Base-by-base conservation (phyloP, 345 rosid species). In the Gossypium sturtianum region DNA sequence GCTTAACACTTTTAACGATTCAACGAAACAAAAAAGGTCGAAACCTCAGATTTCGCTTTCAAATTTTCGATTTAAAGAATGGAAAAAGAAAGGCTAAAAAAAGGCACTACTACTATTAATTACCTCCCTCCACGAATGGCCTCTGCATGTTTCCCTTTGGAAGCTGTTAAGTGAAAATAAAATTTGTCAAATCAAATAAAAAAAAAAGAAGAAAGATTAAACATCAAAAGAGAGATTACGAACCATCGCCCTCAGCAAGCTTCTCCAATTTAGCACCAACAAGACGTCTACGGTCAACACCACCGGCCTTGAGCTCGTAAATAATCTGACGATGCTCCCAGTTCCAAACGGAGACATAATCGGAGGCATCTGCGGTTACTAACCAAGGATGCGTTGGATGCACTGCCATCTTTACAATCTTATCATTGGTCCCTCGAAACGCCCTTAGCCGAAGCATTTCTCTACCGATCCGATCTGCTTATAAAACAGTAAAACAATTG, bases 301-400 rank as follows among this genome's bases (percentile, higher is more conserved):
- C 99, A 15, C 99, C 98, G 7, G 97, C 93, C 87, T 95, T 95
- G 34, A 93, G 80, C 85, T 95, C 99, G 58, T 95, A 95, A 77
- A 95, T 95, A 17, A 95, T 90, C 96, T 95, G 99, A 34, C 98
- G 98, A 77, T 95, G 94, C 77, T 95, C 99, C 99, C 97, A 95
- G 73, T 95, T 95, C 99, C 98, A 95, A 60, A 95, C 97, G 44
- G 94, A 88, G 81, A 95, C 97, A 84, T 90, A 91, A 90, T 95
- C 99, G 6, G 92, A 87, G 41, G 94, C 98, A 77, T 95, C 98
- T 56, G 97, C 97, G 1, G 98, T 90, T 49, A 95, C 99, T 22
- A 95, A 88, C 98, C 99, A 95, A 53, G 99, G 97, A 85, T 95
- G 98, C 83, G 99, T 93, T 7, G 99, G 98, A 77, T 95, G 99